Conservation (phyloP, 148 eudicot genomes). For the Vaccinium macrocarpon region DNA sequence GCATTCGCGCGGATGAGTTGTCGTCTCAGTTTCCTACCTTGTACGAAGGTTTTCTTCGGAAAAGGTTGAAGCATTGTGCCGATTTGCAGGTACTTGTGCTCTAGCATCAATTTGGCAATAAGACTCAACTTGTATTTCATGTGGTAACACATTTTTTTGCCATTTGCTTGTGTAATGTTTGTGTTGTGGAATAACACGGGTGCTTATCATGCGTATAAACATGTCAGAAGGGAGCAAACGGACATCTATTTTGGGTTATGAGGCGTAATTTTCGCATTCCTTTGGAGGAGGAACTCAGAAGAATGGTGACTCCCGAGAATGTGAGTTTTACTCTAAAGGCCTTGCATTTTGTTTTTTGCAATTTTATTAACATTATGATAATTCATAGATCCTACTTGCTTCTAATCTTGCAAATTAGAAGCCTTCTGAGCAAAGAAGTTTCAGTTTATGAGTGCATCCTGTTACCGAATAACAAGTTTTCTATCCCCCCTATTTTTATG, state of each 20-base stretch:
- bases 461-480: neutral
- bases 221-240: constrained; percentile 67
- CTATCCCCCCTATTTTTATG: neutral
- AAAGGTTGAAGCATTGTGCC: constrained; percentile 82
- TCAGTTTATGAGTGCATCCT: neutral
- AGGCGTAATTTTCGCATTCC: constrained; percentile 87
- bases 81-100: constrained; percentile 73
- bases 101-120: neutral
- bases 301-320: constrained; percentile 91
- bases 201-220: constrained; percentile 17
- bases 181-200: neutral
- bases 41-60: constrained; percentile 71
- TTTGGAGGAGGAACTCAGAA: constrained; percentile 86
- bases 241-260: constrained; percentile 74
- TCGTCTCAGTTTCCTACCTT: constrained; percentile 69
- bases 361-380: neutral
- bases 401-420: neutral
- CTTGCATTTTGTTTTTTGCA: neutral
- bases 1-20: constrained; percentile 79
- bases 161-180: constrained; percentile 8
- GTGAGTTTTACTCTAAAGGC: constrained; percentile 45
- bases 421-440: neutral
- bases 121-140: neutral
- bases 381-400: neutral
- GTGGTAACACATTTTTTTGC: neutral